Evolutionary conservation across 495 filamentous ascomycete genomes (phyloP).

Genomic region (Podospora sp.): DNA sequence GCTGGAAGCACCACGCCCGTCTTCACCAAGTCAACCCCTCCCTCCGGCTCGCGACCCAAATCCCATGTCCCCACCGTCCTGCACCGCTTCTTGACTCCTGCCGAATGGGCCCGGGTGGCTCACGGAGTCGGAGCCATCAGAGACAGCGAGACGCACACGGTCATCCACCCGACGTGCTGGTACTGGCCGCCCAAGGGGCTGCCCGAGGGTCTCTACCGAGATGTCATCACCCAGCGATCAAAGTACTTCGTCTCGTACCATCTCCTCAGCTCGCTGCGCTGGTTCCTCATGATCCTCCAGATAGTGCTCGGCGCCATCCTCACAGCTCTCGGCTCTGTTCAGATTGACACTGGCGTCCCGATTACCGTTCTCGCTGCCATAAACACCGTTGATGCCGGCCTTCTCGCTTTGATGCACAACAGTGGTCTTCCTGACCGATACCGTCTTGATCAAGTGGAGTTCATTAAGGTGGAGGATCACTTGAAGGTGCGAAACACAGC

Average conservation of each 20-base stretch:
- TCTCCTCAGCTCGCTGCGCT: slow-evolving; percentile 37
- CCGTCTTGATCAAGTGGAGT: slow-evolving; percentile 48
- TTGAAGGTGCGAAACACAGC: slow-evolving; percentile 36
- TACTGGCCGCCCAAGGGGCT: slow-evolving; percentile 50
- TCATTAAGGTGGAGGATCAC: slow-evolving; percentile 48
- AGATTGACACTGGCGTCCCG: slow-evolving; percentile 30
- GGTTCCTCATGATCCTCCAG: slow-evolving; percentile 48
- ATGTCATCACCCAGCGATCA: slow-evolving; percentile 44
- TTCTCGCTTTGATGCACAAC: slow-evolving; percentile 54
- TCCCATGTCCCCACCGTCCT: slow-evolving; percentile 8
- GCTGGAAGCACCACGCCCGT: background rate
- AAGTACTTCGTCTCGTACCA: slow-evolving; percentile 44
- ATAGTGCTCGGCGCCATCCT: slow-evolving; percentile 48
- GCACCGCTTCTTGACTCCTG: slow-evolving; percentile 43
- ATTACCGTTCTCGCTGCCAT: slow-evolving; percentile 52
- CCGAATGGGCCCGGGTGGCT: slow-evolving; percentile 50
- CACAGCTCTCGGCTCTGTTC: slow-evolving; percentile 46
- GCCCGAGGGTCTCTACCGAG: slow-evolving; percentile 47
- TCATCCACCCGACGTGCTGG: slow-evolving; percentile 45
- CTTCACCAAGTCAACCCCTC: slow-evolving; percentile 11
- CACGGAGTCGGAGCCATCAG: slow-evolving; percentile 49
- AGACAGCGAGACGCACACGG: slow-evolving; percentile 45
- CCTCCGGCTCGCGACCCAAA: slow-evolving; percentile 8
- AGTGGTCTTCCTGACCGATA: slow-evolving; percentile 54
- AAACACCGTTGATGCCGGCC: slow-evolving; percentile 52